Conservation (phyloP, 768 basidiomycete genomes). For the Phlebiopsis gigantea region DNA sequence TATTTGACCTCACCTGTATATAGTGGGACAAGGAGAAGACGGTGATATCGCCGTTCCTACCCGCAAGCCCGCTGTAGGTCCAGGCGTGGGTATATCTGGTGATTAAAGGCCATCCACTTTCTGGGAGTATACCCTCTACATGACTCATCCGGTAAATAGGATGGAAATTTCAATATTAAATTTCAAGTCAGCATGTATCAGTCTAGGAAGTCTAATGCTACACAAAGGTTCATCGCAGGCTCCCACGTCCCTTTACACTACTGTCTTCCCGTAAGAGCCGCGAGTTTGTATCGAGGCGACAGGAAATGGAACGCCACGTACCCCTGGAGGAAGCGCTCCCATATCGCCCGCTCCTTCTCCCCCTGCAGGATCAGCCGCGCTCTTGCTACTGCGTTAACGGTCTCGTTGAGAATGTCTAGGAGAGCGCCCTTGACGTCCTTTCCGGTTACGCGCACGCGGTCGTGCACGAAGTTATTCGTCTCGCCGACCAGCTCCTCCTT, state of each 20-base stretch:
- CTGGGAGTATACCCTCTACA: no score
- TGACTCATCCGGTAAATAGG: no score
- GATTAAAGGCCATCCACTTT: no score
- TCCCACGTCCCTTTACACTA: no score
- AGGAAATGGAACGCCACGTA: conserved; percentile 15
- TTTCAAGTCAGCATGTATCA: no score
- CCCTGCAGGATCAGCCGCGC: conserved; percentile 11
- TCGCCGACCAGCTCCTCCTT: conserved; percentile 13
- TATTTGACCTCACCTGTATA: no score
- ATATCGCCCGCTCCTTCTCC: conserved; percentile 13
- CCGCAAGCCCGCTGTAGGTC: conserved; percentile 3
- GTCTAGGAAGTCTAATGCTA: no score
- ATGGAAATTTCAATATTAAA: no score
- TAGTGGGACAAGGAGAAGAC: conserved; percentile 54
- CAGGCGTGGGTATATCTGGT: background rate
- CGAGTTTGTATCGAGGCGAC: conserved; percentile 2
- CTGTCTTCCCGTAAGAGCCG: no score
- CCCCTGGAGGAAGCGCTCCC: conserved; percentile 16
- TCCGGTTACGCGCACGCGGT: conserved; percentile 5
- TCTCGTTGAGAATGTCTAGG: conserved; percentile 12
- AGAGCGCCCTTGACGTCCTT: background rate
- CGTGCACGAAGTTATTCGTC: conserved; percentile 12
- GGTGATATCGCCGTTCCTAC: conserved; percentile 36
- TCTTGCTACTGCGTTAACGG: conserved; percentile 15
- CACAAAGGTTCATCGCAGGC: no score